These are phyloP conservation scores for Phytophthora melonis DNA, from an alignment of 352 stramenopile species.

Conservation along the genomic window DNA sequence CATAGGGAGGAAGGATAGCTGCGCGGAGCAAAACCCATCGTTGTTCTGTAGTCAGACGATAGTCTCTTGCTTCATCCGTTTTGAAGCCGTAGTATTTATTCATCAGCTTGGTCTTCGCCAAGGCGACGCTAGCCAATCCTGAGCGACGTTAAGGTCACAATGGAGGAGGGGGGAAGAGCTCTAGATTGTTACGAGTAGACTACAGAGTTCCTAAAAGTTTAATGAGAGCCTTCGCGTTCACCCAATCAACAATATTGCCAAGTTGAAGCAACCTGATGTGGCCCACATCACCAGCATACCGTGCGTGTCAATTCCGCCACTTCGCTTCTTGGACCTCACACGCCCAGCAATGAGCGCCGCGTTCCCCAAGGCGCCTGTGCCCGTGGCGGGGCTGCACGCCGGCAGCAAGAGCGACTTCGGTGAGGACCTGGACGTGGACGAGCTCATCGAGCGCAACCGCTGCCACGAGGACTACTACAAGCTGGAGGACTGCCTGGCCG, in stretches of 20 bases:
- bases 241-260: neutral
- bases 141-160: no score
- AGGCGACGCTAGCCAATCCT: no score
- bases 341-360: slow-evolving; percentile 21
- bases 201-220: no score
- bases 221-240: neutral
- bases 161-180: no score
- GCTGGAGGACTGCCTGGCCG: slow-evolving; percentile 85
- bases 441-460: slow-evolving; percentile 88
- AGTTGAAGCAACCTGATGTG: neutral
- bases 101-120: no score
- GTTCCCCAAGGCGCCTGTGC: slow-evolving; percentile 35
- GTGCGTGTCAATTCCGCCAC: slow-evolving; percentile 7
- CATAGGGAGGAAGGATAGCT: no score
- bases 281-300: neutral
- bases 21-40: no score
- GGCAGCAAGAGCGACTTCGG: slow-evolving; percentile 87
- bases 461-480: slow-evolving; percentile 89
- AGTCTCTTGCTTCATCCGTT: no score
- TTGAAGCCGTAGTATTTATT: no score
- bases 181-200: no score
- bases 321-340: neutral
- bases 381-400: slow-evolving; percentile 72
- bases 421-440: slow-evolving; percentile 81
- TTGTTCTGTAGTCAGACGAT: no score